Evolutionary conservation across 2,329 filamentous ascomycete genomes (phyloP).

Genomic region (Beauveria pseudobassiana): DNA sequence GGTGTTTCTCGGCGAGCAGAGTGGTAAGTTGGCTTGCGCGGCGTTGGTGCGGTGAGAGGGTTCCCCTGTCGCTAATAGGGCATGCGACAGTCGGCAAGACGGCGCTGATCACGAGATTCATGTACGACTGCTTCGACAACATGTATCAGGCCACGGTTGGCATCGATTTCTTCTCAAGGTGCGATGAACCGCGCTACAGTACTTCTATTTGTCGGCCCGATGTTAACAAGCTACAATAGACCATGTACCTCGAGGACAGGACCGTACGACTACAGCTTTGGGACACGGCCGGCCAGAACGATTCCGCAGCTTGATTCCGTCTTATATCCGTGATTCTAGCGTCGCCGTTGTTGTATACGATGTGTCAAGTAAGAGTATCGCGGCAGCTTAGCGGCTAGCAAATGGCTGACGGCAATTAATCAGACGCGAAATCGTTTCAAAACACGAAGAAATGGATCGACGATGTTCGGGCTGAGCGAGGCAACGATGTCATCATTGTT

Average conservation of each 20-base stretch:
- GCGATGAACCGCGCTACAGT: conserved; percentile 18
- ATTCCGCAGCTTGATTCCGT: conserved; percentile 94
- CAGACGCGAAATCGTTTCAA: conserved; percentile 90
- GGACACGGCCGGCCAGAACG: conserved; percentile 98
- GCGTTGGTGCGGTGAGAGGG: conserved; percentile 11
- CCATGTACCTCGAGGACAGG: conserved; percentile 98
- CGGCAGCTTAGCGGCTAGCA: conserved; percentile 6
- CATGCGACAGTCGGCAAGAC: conserved; percentile 79
- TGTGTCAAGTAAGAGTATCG: conserved; percentile 63
- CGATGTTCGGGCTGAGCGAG: conserved; percentile 90
- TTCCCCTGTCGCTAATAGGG: conserved; percentile 18
- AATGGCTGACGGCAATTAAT: neutral
- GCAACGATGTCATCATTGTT: conserved; percentile 98
- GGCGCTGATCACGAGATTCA: conserved; percentile 96
- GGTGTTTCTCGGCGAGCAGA: conserved; percentile 97
- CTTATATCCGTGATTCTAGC: conserved; percentile 95
- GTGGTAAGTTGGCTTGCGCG: conserved; percentile 59
- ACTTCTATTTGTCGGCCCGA: neutral
- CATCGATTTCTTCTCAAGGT: conserved; percentile 98
- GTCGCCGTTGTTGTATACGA: conserved; percentile 99
- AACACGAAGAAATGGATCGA: conserved; percentile 99
- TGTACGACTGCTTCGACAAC: conserved; percentile 99
- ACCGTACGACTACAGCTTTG: conserved; percentile 95
- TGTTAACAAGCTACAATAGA: conserved; percentile 41
- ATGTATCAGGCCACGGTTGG: conserved; percentile 99